phyloP scores from a whole-genome alignment of 2,329 filamentous ascomycete genomes.

The Aspergillus sp. region DNA sequence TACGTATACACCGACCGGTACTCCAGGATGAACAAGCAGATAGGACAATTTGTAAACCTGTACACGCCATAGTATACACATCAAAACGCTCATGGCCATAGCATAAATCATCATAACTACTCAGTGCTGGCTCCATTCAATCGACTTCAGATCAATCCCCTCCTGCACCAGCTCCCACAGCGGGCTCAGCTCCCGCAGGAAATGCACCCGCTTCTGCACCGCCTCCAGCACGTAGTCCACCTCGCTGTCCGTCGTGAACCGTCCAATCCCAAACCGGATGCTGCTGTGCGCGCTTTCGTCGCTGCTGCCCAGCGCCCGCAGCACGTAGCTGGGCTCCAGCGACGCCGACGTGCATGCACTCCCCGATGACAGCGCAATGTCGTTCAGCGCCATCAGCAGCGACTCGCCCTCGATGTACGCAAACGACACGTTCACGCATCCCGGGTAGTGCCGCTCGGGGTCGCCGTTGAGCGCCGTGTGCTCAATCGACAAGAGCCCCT shows the following conservation, averaged over 20 bases:
- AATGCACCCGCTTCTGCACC: constrained; percentile 79
- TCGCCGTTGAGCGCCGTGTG: constrained; percentile 90
- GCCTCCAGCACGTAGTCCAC: constrained; percentile 97
- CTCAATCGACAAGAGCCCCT: constrained; percentile 77
- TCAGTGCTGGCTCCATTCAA: constrained; percentile 89
- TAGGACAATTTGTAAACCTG: no score
- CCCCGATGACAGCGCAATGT: constrained; percentile 92
- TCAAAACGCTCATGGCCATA: no score
- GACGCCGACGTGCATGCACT: constrained; percentile 97
- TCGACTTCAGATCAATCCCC: constrained; percentile 87
- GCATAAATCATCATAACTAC: no score
- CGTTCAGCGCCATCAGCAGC: constrained; percentile 94
- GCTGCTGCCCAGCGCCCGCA: constrained; percentile 87
- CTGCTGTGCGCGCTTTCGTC: constrained; percentile 97
- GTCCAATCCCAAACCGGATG: constrained; percentile 93
- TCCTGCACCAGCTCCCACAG: constrained; percentile 98
- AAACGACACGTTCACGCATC: constrained; percentile 96
- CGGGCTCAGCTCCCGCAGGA: constrained; percentile 88
- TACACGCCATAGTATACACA: no score
- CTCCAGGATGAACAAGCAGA: no score
- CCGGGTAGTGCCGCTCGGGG: constrained; percentile 73
- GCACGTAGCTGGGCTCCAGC: constrained; percentile 89
- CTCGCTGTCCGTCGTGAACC: constrained; percentile 89
- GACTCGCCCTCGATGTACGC: constrained; percentile 98
- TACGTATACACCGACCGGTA: no score